A percentile compares a stretch with the other conserved stretches of the same genome.
These are phyloP conservation scores for Fusarium brachygibbosum DNA, from an alignment of 2,329 filamentous ascomycete genomes.

Conservation along the genomic window DNA sequence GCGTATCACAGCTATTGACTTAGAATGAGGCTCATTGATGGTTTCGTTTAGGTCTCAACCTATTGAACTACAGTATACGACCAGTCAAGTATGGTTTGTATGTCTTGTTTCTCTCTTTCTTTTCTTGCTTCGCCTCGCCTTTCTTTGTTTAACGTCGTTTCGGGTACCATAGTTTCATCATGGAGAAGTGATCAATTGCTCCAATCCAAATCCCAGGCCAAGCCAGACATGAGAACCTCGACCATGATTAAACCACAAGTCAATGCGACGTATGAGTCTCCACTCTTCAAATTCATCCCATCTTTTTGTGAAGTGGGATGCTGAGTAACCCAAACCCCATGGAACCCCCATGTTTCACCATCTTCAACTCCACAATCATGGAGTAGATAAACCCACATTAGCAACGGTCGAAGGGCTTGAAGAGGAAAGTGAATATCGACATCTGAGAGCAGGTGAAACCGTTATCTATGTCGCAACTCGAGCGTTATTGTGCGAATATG, in stretches of 20 bases:
- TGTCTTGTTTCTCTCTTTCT: not conserved
- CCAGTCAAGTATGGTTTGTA: not conserved
- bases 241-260: not conserved
- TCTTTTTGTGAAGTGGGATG: not conserved
- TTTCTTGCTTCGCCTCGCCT: not conserved
- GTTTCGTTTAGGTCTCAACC: not conserved
- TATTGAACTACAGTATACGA: not conserved
- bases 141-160: not conserved
- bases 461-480: not conserved
- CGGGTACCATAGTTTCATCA: not conserved
- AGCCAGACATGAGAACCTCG: not conserved
- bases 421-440: not conserved
- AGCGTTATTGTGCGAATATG: not conserved
- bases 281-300: not conserved
- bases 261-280: not conserved
- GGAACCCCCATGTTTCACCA: constrained; percentile 4
- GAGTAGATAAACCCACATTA: not conserved
- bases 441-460: not conserved
- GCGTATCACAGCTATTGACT: not conserved
- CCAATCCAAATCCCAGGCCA: not conserved
- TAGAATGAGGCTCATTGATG: not conserved
- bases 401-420: not conserved
- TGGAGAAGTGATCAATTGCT: not conserved
- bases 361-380: not conserved
- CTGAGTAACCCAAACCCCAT: not conserved